Percentiles rank a stretch among this genome's conserved stretches.
phyloP scores from a whole-genome alignment of 345 rosid genomes.

The Citrus australasica region DNA sequence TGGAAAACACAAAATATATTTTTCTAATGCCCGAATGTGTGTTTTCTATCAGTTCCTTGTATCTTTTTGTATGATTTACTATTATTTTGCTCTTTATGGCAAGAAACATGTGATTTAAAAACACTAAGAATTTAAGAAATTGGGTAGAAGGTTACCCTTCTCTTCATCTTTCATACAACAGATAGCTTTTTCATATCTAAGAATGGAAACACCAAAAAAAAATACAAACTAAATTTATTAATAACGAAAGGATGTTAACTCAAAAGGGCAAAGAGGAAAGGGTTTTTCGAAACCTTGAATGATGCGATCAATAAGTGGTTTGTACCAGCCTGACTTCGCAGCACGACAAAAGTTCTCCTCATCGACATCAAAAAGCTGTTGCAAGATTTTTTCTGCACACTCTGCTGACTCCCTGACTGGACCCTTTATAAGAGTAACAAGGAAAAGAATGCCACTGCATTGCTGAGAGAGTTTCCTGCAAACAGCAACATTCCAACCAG shows the following conservation, averaged over 20 bases:
- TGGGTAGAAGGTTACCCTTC: background rate
- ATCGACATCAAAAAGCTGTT: constrained; percentile 49
- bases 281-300: constrained; percentile 43
- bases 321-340: constrained; percentile 62
- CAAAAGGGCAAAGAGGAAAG: background rate
- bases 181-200: background rate
- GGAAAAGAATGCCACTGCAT: constrained; percentile 46
- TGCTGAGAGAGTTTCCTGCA: constrained; percentile 57
- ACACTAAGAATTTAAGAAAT: background rate
- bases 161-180: background rate
- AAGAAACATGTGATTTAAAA: background rate
- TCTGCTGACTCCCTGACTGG: constrained; percentile 48
- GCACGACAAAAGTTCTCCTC: constrained; percentile 53
- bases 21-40: background rate
- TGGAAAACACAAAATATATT: background rate
- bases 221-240: background rate
- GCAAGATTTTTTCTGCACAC: constrained; percentile 45
- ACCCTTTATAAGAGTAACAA: constrained; percentile 55
- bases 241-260: background rate
- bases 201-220: background rate
- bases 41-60: background rate
- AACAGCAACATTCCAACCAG: constrained; percentile 49
- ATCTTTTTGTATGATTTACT: background rate
- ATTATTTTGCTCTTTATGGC: background rate
- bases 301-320: constrained; percentile 53